Evolutionary conservation across 345 rosid species (phyloP), one percentile per base, ranked within the genome.

Genomic region (Theobroma cacao): DNA sequence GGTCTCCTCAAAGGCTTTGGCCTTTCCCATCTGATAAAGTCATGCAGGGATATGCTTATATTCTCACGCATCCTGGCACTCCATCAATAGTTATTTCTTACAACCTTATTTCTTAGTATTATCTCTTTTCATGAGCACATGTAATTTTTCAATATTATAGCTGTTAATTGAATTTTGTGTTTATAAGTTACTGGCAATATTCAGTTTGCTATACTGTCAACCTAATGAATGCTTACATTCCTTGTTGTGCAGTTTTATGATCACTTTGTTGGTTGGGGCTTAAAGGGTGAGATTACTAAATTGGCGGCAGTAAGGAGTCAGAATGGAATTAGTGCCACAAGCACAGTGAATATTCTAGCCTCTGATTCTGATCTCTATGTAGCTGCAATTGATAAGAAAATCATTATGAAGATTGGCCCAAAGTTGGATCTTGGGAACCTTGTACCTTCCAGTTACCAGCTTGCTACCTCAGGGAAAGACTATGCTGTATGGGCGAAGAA

Each of bases 1-100:
- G 89, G 3, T 91, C 97, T 34, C 84, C 93, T 38, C 94, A 91
- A 33, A 48, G 63, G 0, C 31, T 78, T 0, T 93, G 95, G 97
- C 87, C 89, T 13, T 93, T 93, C 72, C 97, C 97, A 24, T 84
- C 91, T 2, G 98, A 92, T 30, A 88, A 92, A 88, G 88, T 95
- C 81, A 92, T 93, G 95, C 90, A 85, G 52, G 98, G 98, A 75
- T 95, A 93, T 72, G 91, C 90, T 60, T 95, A 95, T 81, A 93
- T 91, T 78, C 98, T 92, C 74, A 91, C 95, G 18, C 98, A 91
- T 79, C 97, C 95, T 0, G 97, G 98, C 30, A 90, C 76, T 34
- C 94, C 98, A 53, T 89, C 86, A 74, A 86, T 93, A 15, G 98
- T 93, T 87, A 86, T 76, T 77, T 33, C 36, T 76, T 0, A 5